Base-by-base conservation (phyloP, 371 early-diverging fungal genomes). In the Syncephalastrum monosporum region DNA sequence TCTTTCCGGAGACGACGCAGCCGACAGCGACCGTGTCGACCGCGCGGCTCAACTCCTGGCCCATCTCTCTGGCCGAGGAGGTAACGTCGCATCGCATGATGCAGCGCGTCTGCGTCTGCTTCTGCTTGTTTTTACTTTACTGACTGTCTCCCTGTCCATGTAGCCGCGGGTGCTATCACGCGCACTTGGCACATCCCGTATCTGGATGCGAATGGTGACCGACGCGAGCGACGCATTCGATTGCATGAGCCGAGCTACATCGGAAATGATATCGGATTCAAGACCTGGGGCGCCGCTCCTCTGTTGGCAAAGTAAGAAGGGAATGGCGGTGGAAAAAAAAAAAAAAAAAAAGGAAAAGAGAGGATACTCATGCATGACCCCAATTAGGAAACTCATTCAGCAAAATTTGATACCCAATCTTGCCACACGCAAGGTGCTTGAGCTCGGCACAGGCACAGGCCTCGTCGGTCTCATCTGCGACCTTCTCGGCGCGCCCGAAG, bases 271-370 rank as follows among this genome's bases (percentile, higher is more conserved):
- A 61, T 75, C 44, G 79, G 79, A 12, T 75, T 75, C 50, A 78
- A 78, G 48, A 78, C 79, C 16, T 78, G 79, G 79, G 79, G 79
- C 44, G 73, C 79, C 5, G 79, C 76, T 1, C 79, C 79, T 13
- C 52, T 78, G 41, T 57, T 78, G 50, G 75, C 75, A 50, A 78
- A 73, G 79, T 78, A 71, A 71, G 67, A 5, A 15, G 3, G 14
- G 16, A 21, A n/a, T n/a, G n/a, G n/a, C n/a, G n/a, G n/a, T n/a
- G n/a, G n/a, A n/a, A n/a, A n/a, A n/a, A n/a, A n/a, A n/a, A n/a
- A n/a, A n/a, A n/a, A n/a, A n/a, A n/a, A n/a, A n/a, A n/a, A n/a
- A n/a, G n/a, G n/a, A n/a, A n/a, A n/a, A n/a, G n/a, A 21, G 21
- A 21, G 21, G 21, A 2, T 21, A 21, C 21, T 21, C 13, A 25